Base-by-base conservation (phyloP, 179 eudicot genomes). In the Drosera spatulata region DNA sequence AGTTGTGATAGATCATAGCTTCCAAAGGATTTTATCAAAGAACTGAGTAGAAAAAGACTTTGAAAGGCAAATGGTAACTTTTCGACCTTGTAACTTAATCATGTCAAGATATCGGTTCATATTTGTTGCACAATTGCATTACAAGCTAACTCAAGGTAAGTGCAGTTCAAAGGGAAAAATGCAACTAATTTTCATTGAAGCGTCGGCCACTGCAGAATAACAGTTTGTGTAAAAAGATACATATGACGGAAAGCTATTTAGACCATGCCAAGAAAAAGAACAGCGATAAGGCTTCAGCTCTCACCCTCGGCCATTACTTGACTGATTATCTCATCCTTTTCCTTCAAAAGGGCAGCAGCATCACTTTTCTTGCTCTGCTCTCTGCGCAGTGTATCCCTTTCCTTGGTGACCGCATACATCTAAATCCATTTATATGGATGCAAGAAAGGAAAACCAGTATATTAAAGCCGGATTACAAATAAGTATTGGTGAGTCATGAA, bases 261-360 rank as follows among this genome's bases (percentile, higher is more conserved):
- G n/a, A 56, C 15, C 12, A 2, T 13, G 7, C 7, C n/a, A 38
- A 39, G 10, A 14, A 55, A 55, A 3, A 58, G 11, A 10, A 59
- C 38, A 48, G 45, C 37, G 33, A 22, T 7, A 10, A 39, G 8
- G 10, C 0, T 33, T 37, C 12, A 61, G 51, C 59, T 63, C 69
- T 70, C 62, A 91, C 96, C 97, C 82, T 91, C 96, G 51, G 97
- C 97, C 97, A 91, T 91, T 63, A 91, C 89, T 82, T 91, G 97
- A 66, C 56, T 91, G 69, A 91, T 91, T 64, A 91, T 91, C 75
- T 91, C 97, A 79, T 88, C 97, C 66, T 91, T 91, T 69, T 91
- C 96, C 81, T 91, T 91, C 70, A 91, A 59, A 74, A 91, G 90
- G 66, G 88, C 96, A 71, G 97, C 91, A 68, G 96, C 97, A 65